These are phyloP conservation scores for Heritiera fomes DNA, from an alignment of 345 rosid species.

Conservation along the genomic window DNA sequence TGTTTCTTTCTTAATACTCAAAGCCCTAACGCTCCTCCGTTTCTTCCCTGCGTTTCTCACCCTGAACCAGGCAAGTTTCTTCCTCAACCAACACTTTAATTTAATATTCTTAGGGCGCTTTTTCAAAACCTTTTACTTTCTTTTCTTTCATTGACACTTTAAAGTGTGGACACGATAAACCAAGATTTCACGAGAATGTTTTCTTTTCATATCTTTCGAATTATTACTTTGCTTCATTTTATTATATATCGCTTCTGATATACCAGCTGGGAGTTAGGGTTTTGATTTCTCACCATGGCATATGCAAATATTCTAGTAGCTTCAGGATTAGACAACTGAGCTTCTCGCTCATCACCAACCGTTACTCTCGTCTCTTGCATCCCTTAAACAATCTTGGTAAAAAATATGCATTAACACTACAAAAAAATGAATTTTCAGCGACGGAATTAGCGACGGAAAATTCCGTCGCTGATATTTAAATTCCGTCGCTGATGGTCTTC, in stretches of 20 bases:
- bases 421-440: too few relatives aligned
- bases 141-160: background rate
- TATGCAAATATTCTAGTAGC: background rate
- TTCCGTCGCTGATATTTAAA: too few relatives aligned
- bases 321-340: background rate
- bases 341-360: background rate
- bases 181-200: too few relatives aligned
- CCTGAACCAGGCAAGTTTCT: constrained; percentile 26
- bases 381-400: background rate
- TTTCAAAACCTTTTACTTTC: background rate
- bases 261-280: constrained; percentile 8
- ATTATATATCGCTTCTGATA: background rate
- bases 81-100: background rate
- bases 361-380: background rate
- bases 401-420: too few relatives aligned
- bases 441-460: too few relatives aligned
- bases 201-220: background rate
- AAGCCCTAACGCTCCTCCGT: constrained; percentile 28
- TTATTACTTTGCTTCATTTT: background rate
- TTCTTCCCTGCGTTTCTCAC: background rate
- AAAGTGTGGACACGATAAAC: too few relatives aligned
- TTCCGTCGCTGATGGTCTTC: too few relatives aligned
- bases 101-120: background rate
- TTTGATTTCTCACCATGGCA: constrained; percentile 8
- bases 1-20: constrained; percentile 22